phyloP scores from a whole-genome alignment of 192 early-diverging fungal species.

The Coemansia sp. region DNA sequence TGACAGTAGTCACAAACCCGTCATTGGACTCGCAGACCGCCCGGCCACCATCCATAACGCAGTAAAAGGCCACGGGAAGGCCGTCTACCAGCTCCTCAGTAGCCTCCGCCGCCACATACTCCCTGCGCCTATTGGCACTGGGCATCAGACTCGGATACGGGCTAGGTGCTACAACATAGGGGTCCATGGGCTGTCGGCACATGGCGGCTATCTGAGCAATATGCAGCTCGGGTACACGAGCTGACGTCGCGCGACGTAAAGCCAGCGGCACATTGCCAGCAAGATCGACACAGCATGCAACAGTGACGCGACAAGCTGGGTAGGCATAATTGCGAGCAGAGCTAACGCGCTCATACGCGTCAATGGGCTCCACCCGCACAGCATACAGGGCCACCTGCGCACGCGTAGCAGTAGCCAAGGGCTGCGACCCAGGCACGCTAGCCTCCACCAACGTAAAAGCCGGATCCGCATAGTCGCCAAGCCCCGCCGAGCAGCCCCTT shows the following conservation, averaged over 20 bases:
- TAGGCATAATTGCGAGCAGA: slow-evolving; percentile 10
- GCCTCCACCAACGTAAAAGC: slow-evolving; percentile 41
- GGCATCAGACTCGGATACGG: background rate
- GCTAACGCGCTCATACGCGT: slow-evolving; percentile 40
- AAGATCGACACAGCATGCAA: slow-evolving; percentile 40
- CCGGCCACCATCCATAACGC: slow-evolving; percentile 14
- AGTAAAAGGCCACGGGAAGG: slow-evolving; percentile 12
- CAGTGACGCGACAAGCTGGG: slow-evolving; percentile 36
- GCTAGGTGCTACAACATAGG: background rate
- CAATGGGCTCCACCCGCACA: slow-evolving; percentile 44
- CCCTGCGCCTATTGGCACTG: background rate
- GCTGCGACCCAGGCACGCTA: slow-evolving; percentile 50
- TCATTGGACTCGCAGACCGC: background rate
- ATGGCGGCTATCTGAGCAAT: slow-evolving; percentile 11
- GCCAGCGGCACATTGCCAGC: slow-evolving; percentile 41
- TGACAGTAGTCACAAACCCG: background rate
- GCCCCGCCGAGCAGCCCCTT: slow-evolving; percentile 1
- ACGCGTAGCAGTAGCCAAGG: slow-evolving; percentile 22
- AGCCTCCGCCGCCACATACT: slow-evolving; percentile 13
- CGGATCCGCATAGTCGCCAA: slow-evolving; percentile 30
- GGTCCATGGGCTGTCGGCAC: background rate
- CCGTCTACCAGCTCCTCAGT: slow-evolving; percentile 21
- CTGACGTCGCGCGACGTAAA: slow-evolving; percentile 34
- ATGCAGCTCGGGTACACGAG: slow-evolving; percentile 18
- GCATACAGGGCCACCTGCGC: slow-evolving; percentile 30